Evolutionary conservation across 2,329 filamentous ascomycete species (phyloP).

Genomic region (Xylariaceae sp.): DNA sequence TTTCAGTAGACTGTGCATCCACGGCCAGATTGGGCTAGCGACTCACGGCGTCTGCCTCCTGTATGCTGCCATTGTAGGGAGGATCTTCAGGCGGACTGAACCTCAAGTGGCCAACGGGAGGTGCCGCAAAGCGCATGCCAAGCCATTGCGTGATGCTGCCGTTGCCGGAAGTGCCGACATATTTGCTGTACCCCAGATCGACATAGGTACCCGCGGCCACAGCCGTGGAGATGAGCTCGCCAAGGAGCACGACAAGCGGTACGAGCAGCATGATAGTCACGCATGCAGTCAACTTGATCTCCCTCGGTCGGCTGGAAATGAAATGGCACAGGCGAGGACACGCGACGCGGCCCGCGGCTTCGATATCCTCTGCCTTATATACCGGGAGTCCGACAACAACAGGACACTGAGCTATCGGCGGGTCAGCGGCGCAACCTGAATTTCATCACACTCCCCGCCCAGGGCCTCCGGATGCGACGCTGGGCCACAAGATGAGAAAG

Average conservation of each 20-base stretch:
- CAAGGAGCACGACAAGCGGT: slow-evolving; percentile 5
- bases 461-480: too few species aligned
- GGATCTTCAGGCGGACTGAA: slow-evolving; percentile 64
- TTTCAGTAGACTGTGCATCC: slow-evolving; percentile 7
- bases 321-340: too few species aligned
- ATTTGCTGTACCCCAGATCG: slow-evolving; percentile 59
- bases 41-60: slow-evolving; percentile 47
- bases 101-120: slow-evolving; percentile 57
- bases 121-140: slow-evolving; percentile 66
- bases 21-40: too few species aligned
- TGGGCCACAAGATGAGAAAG: too few species aligned
- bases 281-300: too few species aligned
- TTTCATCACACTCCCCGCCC: too few species aligned
- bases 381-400: too few species aligned
- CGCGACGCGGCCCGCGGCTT: too few species aligned
- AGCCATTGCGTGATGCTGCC: slow-evolving; percentile 64
- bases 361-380: too few species aligned
- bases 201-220: slow-evolving; percentile 33
- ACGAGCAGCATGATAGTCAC: not conserved
- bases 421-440: too few species aligned
- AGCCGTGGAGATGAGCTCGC: slow-evolving; percentile 10
- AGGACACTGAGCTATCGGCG: too few species aligned
- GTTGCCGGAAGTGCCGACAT: slow-evolving; percentile 45
- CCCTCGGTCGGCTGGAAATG: too few species aligned
- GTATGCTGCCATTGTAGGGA: slow-evolving; percentile 31